A percentile compares a stretch with the other conserved stretches of the same genome.
phyloP scores from a whole-genome alignment of 208 protist species.

The Acanthamoeba sp. region DNA sequence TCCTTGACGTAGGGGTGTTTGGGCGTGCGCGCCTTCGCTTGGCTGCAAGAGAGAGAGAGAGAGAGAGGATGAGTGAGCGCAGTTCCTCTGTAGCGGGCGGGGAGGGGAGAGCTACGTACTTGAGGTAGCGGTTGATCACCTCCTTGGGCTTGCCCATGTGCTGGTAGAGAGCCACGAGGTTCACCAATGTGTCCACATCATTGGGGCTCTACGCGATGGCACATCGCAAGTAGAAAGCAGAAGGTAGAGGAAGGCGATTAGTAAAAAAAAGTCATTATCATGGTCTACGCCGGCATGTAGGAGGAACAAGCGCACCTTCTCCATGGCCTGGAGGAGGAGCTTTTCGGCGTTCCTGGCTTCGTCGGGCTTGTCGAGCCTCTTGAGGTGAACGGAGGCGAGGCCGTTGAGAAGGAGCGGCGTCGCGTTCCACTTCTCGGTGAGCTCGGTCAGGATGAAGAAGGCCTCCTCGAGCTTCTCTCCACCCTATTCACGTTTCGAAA shows the following conservation, averaged over 20 bases:
- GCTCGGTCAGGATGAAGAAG: slow-evolving; percentile 82
- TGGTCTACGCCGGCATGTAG: no score
- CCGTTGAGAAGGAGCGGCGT: slow-evolving; percentile 83
- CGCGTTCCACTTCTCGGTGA: slow-evolving; percentile 82
- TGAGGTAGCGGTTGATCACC: slow-evolving; percentile 74
- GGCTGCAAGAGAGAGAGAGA: neutral
- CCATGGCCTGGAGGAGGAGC: slow-evolving; percentile 80
- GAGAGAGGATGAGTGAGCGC: neutral
- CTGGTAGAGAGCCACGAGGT: slow-evolving; percentile 71
- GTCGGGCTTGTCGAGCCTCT: slow-evolving; percentile 64
- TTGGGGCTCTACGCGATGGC: slow-evolving; percentile 71
- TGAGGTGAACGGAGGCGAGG: slow-evolving; percentile 77
- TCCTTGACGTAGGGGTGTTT: slow-evolving; percentile 74
- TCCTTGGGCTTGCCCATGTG: slow-evolving; percentile 75
- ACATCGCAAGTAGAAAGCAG: neutral
- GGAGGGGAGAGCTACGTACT: neutral
- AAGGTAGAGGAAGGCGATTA: neutral
- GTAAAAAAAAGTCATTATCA: neutral
- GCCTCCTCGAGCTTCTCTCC: slow-evolving; percentile 83
- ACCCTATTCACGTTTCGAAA: slow-evolving; percentile 70
- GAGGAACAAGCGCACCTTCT: slow-evolving; percentile 59
- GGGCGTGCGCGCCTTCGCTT: slow-evolving; percentile 65
- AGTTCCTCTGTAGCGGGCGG: neutral
- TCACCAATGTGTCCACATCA: slow-evolving; percentile 70
- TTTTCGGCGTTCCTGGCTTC: slow-evolving; percentile 80